These are phyloP conservation scores for Beauveria asiatica DNA, from an alignment of 2,329 filamentous ascomycete genomes.

Conservation along the genomic window DNA sequence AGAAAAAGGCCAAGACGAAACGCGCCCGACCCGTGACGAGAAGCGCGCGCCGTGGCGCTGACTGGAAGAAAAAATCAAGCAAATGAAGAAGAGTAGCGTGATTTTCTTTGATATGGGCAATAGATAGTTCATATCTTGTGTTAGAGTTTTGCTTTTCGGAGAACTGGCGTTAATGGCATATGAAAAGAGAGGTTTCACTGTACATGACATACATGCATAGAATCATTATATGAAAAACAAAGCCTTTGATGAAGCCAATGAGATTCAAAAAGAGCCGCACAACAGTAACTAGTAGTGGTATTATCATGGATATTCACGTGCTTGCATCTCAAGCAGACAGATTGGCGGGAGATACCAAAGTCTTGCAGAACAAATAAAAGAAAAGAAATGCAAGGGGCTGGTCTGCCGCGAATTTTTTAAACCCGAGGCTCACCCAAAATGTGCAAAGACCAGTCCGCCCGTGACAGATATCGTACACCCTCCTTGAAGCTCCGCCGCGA, in stretches of 20 bases:
- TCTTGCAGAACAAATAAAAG: not conserved
- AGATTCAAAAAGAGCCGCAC: not conserved
- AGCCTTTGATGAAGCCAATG: not conserved
- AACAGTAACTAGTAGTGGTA: constrained; percentile 13
- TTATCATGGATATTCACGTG: constrained; percentile 24
- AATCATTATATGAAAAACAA: constrained; percentile 1
- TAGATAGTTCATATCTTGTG: not conserved
- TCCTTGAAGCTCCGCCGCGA: not conserved
- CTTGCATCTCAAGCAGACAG: constrained; percentile 16
- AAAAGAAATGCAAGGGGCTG: constrained; percentile 14
- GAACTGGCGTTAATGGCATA: not conserved
- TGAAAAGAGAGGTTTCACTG: constrained; percentile 5
- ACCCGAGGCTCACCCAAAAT: not conserved
- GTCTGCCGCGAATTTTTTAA: constrained; percentile 10
- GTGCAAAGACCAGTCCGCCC: constrained; percentile 4
- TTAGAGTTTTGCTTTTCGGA: not conserved
- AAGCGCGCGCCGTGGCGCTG: constrained; percentile 30
- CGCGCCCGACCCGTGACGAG: constrained; percentile 30
- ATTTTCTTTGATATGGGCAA: not conserved
- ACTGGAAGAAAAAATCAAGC: constrained; percentile 33
- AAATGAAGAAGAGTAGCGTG: not conserved
- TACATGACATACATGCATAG: not conserved
- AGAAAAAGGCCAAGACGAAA: constrained; percentile 42
- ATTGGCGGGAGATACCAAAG: not conserved
- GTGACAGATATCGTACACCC: not conserved